Evolutionary conservation across 108 stramenopile genomes (phyloP), one percentile per base, ranked within the genome.

Genomic region (Skeletonema marinoi): DNA sequence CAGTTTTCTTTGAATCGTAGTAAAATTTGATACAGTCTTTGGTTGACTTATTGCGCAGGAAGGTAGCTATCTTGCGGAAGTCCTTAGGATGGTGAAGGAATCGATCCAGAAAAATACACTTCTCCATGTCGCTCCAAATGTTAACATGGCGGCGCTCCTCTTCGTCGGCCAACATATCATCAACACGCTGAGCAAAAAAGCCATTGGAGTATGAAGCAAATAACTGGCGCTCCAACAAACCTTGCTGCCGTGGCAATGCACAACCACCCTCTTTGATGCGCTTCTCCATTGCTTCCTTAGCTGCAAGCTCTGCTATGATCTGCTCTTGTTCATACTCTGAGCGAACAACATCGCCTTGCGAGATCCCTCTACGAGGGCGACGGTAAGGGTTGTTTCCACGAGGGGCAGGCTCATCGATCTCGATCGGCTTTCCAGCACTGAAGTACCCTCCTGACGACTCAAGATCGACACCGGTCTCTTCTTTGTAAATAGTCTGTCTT

Each of bases 61-160:
- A 98, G 10, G 97, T 86, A 13, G 98, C 93, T 63, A 99, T 98
- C 51, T 92, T 84, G 16, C 93, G 86, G 75, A 99, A 99, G 70
- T 98, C 97, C 73, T 99, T 99, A 6, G 98, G 97, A 81, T 96
- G 97, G 64, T 98, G 97, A 50, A 99, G 78, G 73, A 99, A 99
- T 31, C 97, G 82, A 78, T 98, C 98, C 19, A 99, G 78, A 63
- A 98, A 99, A 19, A 99, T 98, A 82, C 96, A 96, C 71, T 98
- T 99, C 83, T 99, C 98, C 86, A 98, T 90, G 80, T 99, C 98
- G 39, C 96, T 92, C 98, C 98, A 99, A 10, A 88, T 50, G 42
- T 90, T 90, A 1, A 68, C 72, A 17, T 82, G 44, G 19, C 44
- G 31, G 14, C 62, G 68, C 39, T 89, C 82, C 61, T 82, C 67